Evolutionary conservation across 148 eudicot genomes (phyloP), one percentile per base, ranked within the genome.

Genomic region (Camellia sinensis): DNA sequence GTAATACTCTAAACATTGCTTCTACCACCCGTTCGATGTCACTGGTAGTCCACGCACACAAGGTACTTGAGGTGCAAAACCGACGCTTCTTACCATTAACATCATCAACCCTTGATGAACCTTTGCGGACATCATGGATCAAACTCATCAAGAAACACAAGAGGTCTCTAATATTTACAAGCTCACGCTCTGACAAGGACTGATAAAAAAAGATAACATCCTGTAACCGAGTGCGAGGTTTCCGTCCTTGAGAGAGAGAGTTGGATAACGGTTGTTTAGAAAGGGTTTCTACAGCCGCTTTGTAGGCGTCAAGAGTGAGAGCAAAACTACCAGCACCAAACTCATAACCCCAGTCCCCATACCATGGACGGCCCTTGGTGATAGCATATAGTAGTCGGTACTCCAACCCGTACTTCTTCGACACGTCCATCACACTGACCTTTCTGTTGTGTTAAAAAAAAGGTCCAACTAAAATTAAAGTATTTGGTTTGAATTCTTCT

Each of bases 401-500:
- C 69, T 94, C 97, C 83, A 94, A 57, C 62, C 98, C 98, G 66
- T 85, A 88, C 88, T 94, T 94, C 83, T 91, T 94, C n/a, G 98
- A 94, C 15, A 94, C 98, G 86, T 94, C 98, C 94, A 91, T 91
- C 82, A 94, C 93, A 85, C 97, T 94, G 88, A 94, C 83, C 78
- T 91, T 92, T 84, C 98, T 94, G 97, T 73, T 67, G 59, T 57
- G n/a, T 57, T 59, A 10, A 54, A 80, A 79, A 80, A 17, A 78
- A 83, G 74, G 68, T 74, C 17, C 71, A 22, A 13, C 68, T 53
- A 75, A 17, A 29, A 41, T n/a, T 40, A 52, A 6, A 67, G 13
- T 48, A 46, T 1, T 44, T 69, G 40, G 7, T 44, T n/a, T 13
- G 3, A 48, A 29, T 46, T 45, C 10, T 43, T 29, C 21, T 53